Evolutionary conservation across 2,329 filamentous ascomycete genomes (phyloP), one percentile per base, ranked within the genome.

Genomic region (Lachnellula hyalina): DNA sequence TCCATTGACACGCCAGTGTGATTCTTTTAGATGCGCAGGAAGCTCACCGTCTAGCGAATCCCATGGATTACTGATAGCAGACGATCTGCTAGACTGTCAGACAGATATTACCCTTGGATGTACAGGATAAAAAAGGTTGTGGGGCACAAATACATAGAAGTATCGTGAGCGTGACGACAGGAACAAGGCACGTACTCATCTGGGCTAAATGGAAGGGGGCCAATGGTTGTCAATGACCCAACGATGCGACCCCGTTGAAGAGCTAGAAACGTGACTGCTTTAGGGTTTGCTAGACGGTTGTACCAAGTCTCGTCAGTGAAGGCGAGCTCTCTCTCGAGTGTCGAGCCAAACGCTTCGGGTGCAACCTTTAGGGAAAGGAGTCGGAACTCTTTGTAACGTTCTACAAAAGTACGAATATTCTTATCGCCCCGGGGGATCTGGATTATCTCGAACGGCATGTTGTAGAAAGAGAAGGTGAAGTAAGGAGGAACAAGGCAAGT

Each of bases 341-440:
- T 74, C 19, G 73, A 74, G 4, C 68, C 68, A 56, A 74, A 75
- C 19, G 69, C 67, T 67, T 65, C 57, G 4, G 66, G 66, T n/a
- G 59, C 56, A 2, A 57, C 55, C 47, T 63, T 58, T 15, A 66
- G 55, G 1, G 62, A 54, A 11, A 63, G 46, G 12, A 67, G 62
- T 50, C 65, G 63, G 48, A 65, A 65, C 2, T 53, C 57, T 25
- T 67, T 67, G 55, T 61, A 62, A 15, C 51, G 57, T 46, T 61
- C 59, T 44, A 64, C 44, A 49, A 57, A 58, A 34, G 40, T 44
- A 36, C 52, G 54, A 28, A 63, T 49, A 53, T 55, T 57, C 23
- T 62, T 61, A 19, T 62, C 59, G 40, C 65, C 61, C 53, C 55
- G 58, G 5, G 61, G 54, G 40, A 67, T 40, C 35, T 63, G 63